Evolutionary conservation across 306 rosid species (phyloP).

Genomic region (Corylus avellana): DNA sequence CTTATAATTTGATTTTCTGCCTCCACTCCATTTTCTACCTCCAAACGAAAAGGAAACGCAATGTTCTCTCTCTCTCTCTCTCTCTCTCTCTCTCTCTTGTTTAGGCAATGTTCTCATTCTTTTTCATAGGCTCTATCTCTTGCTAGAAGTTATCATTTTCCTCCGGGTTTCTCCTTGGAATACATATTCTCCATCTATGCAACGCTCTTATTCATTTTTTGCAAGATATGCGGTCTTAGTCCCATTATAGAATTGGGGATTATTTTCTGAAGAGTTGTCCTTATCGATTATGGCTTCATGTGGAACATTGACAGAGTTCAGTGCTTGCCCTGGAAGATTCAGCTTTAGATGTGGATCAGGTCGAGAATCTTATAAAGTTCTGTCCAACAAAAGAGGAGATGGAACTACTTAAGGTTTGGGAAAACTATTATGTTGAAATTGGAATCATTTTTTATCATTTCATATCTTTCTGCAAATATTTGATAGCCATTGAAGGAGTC

Average conservation of each 20-base stretch:
- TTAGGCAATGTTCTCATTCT: neutral
- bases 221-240: neutral
- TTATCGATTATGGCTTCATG: constrained; percentile 12
- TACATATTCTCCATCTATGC: neutral
- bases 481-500: neutral
- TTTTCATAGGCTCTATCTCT: neutral
- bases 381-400: constrained; percentile 96
- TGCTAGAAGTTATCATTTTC: neutral
- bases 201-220: neutral
- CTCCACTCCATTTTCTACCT: neutral
- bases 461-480: neutral
- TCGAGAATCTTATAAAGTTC: constrained; percentile 88
- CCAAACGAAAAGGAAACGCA: neutral
- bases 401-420: constrained; percentile 74
- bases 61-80: neutral
- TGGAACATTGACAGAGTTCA: constrained; percentile 53
- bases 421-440: constrained; percentile 25
- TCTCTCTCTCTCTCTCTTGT: neutral
- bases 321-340: constrained; percentile 83
- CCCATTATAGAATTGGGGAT: neutral
- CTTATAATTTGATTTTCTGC: neutral
- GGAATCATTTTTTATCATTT: neutral
- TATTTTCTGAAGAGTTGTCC: neutral
- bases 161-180: neutral
- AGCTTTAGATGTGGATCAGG: constrained; percentile 73